Evolutionary conservation across 1,284 basidiomycete genomes (phyloP), one percentile per base, ranked within the genome.

Genomic region (Takashimella koratensis): DNA sequence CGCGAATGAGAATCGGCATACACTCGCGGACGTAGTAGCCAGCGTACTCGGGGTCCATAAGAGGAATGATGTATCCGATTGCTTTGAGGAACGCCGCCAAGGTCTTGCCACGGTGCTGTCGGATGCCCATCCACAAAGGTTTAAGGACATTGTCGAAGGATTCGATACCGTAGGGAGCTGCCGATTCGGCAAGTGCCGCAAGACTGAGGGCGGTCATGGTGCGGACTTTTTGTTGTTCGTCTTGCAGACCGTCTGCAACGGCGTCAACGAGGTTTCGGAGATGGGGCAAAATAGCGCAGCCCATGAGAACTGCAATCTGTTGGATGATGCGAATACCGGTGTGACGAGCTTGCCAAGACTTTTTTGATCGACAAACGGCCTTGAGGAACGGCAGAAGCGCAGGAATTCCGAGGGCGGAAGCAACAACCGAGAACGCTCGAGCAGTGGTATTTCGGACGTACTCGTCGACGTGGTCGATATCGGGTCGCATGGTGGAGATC

Each of bases 271-370:
- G 82, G 69, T 96, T 98, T 55, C 93, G 88, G 44, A 99, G 81
- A 75, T 98, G 96, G 16, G 96, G 96, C 3, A 98, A 83, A 30
- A 98, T 89, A n/a, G 95, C 96, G 67, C 95, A 98, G 20, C 96
- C 95, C 93, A 98, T 98, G 93, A 98, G 97, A 72, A 98, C 96
- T 20, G 96, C 94, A 56, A 99, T 98, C 76, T 98, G 96, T 78
- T 99, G 96, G 20, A 98, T 92, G 63, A 98, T 98, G 68, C 94
- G 92, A 68, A 98, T 98, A 77, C 96, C 95, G 2, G 96, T 98
- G 76, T 98, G 96, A 57, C 95, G 86, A 11, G 96, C 96, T 76
- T 98, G 96, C 96, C 96, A 98, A 19, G 93, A 98, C 79, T 98
- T 98, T 78, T 98, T 98, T 53, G 91, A 95, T 54, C 92, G 87